Percentiles rank a stretch among this genome's conserved stretches.
Conservation (phyloP, 305 asterid genomes). For the Fraxinus baroniana region DNA sequence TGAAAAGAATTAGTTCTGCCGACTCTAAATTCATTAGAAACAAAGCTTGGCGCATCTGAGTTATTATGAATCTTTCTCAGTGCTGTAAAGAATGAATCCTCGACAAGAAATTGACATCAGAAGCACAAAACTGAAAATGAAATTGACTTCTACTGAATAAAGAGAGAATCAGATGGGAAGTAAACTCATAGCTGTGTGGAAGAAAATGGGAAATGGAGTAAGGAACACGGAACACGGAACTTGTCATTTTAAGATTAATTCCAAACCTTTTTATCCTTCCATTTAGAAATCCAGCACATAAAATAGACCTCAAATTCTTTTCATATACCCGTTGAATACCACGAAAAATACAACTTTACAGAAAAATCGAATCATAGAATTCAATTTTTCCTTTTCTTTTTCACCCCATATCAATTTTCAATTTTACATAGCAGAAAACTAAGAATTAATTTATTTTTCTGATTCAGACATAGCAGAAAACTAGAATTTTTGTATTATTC, state of each 20-base stretch:
- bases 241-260: slow-evolving; percentile 43
- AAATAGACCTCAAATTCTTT: slow-evolving; percentile 33
- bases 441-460: slow-evolving; percentile 1
- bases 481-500: background rate
- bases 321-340: slow-evolving; percentile 23
- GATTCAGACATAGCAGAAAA: slow-evolving; percentile 11
- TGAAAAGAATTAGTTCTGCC: background rate
- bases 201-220: slow-evolving; percentile 33
- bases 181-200: slow-evolving; percentile 26
- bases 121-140: slow-evolving; percentile 28
- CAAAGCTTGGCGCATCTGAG: background rate
- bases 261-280: slow-evolving; percentile 29
- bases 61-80: slow-evolving; percentile 20
- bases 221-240: slow-evolving; percentile 65
- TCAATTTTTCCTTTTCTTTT: slow-evolving; percentile 15
- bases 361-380: slow-evolving; percentile 15
- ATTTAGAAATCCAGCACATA: slow-evolving; percentile 37
- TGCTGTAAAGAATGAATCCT: slow-evolving; percentile 50
- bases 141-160: background rate
- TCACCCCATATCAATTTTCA: background rate
- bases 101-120: slow-evolving; percentile 47
- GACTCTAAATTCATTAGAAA: background rate
- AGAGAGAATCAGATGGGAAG: slow-evolving; percentile 5
- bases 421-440: slow-evolving; percentile 14
- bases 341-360: slow-evolving; percentile 6